Base-by-base conservation (phyloP, 2,329 filamentous ascomycete species). In the Penicillium sp. region DNA sequence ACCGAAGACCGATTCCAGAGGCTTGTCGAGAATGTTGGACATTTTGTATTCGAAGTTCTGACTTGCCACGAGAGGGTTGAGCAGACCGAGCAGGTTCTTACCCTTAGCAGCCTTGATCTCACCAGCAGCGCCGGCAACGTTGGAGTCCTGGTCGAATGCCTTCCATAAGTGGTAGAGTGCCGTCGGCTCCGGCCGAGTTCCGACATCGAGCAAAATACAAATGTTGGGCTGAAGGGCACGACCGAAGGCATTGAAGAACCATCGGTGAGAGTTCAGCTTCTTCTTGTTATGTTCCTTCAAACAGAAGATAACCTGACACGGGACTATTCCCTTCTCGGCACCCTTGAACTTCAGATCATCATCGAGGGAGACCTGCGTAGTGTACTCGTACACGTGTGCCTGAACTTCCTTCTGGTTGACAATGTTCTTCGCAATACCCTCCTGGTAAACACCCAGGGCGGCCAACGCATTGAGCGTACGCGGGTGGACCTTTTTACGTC, bases 41-140 rank as follows among this genome's bases (percentile, higher is more conserved):
- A 99, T 97, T 77, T 99, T 99, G 81, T 99, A 99, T 79, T 99
- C 94, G 66, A 99, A 99, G 73, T 99, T 99, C 70, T 99, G 94
- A 45, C 92, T 96, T 0, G 94, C 94, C 17, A 99, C 93, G 6
- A 99, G 82, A 0, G 94, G 94, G 69, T 99, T 99, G 45, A 99
- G 80, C 17, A 99, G 82, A 61, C 93, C 91, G 6, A 86, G 80
- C 70, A 91, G 93, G 25, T 84, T 87, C 65, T 88, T 91, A 8
- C 94, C 94, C 74, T 97, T 96, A 78, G 96, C 96, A 0, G 94
- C 94, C 73, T 93, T 96, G 76, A 99, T 99, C 75, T 99, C 94
- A 65, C 94, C 94, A 63, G 94, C 97, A 27, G 94, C 94, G 49
- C 94, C 96, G 0, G 93, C 94, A 27, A 99, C 94, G 66, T 93